phyloP scores from a whole-genome alignment of 495 filamentous ascomycete genomes.

The Xylaria sp. region DNA sequence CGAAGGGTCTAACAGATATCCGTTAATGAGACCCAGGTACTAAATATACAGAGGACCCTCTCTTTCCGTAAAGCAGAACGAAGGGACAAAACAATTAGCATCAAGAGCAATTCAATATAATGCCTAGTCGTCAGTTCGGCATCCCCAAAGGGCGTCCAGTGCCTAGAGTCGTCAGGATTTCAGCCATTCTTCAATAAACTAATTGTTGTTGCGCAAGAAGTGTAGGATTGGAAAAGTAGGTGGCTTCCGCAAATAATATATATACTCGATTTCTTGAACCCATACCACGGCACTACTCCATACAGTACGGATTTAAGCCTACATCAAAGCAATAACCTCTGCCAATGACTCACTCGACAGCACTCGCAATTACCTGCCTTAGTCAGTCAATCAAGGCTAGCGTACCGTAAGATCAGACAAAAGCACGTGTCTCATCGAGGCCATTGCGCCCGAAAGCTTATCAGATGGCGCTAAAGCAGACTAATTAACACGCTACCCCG shows the following conservation, averaged over 20 bases:
- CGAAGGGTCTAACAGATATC: neutral
- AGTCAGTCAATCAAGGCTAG: neutral
- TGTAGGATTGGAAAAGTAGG: neutral
- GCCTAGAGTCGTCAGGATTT: neutral
- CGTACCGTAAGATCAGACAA: neutral
- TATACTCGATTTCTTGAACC: neutral
- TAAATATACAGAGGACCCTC: neutral
- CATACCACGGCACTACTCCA: neutral
- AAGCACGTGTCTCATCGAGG: neutral
- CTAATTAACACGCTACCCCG: neutral
- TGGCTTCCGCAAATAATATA: neutral
- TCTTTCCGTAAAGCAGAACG: neutral
- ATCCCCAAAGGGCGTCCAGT: neutral
- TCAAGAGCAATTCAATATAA: neutral
- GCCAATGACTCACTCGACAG: neutral
- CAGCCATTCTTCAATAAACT: neutral
- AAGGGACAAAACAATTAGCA: neutral
- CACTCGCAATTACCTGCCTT: neutral
- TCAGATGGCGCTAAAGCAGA: constrained; percentile 11
- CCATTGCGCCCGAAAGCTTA: neutral
- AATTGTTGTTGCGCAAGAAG: neutral
- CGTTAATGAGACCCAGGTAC: neutral
- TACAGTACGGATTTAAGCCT: neutral
- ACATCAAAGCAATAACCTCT: no score
- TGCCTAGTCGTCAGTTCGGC: neutral